These are phyloP conservation scores for Lichtheimia ornata DNA, from an alignment of 371 early-diverging fungal genomes.

Conservation along the genomic window DNA sequence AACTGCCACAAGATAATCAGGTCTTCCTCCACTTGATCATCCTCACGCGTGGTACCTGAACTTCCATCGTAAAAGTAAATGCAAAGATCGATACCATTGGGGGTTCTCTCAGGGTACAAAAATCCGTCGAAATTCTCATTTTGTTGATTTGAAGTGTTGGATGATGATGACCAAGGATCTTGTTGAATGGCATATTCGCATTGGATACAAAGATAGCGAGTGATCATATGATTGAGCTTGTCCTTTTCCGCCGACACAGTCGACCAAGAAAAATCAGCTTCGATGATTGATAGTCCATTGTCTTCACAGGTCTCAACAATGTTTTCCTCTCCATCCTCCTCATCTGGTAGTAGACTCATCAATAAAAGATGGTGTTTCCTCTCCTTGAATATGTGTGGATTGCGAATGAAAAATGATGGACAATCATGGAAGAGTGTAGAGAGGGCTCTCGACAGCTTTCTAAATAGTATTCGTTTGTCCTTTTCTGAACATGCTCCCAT, in stretches of 20 bases:
- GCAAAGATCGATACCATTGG: conserved; percentile 47
- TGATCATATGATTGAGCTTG: conserved; percentile 17
- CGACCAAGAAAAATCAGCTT: conserved; percentile 48
- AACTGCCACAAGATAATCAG: conserved; percentile 30
- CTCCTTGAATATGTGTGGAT: conserved; percentile 28
- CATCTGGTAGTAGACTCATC: conserved; percentile 20
- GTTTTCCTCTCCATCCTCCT: conserved; percentile 9
- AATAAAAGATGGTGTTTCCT: conserved; percentile 34
- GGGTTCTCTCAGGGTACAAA: conserved; percentile 41
- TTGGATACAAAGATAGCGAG: conserved; percentile 33
- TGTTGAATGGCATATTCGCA: conserved; percentile 21
- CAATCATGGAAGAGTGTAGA: conserved; percentile 7
- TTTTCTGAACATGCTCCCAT: conserved; percentile 36
- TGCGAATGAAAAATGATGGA: conserved; percentile 14
- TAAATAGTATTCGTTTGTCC: conserved; percentile 33
- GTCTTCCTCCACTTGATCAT: conserved; percentile 19
- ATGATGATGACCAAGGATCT: conserved; percentile 6
- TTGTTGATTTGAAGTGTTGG: conserved; percentile 3
- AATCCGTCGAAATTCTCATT: conserved; percentile 13
- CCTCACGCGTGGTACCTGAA: neutral
- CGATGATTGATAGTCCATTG: conserved; percentile 46
- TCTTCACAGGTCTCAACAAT: conserved; percentile 39
- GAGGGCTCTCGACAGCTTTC: conserved; percentile 38
- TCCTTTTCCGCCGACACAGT: conserved; percentile 18
- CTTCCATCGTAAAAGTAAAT: conserved; percentile 43